Percentiles rank a stretch among this genome's conserved stretches.
Evolutionary conservation across 169 alveolate genomes (phyloP).

Genomic region (Cryptosporidium ubiquitum): DNA sequence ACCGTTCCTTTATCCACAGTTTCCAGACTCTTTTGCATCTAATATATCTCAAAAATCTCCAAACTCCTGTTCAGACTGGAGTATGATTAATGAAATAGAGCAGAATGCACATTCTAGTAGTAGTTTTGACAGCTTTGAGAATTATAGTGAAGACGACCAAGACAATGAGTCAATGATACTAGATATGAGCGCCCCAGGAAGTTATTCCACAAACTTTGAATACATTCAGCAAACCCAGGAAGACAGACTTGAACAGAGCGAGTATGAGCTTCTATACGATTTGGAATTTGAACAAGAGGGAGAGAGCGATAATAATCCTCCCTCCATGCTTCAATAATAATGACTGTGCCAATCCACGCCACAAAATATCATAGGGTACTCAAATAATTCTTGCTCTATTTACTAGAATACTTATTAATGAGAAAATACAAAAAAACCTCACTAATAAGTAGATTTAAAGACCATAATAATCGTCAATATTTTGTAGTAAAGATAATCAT

Average conservation of each 20-base stretch:
- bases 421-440: neutral
- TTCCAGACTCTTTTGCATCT: neutral
- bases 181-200: slow-evolving; percentile 9
- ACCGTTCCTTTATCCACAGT: neutral
- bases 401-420: neutral
- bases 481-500: neutral
- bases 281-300: neutral
- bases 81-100: neutral
- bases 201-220: slow-evolving; percentile 16
- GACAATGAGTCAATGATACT: slow-evolving; percentile 3
- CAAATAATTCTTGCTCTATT: no score
- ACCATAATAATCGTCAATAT: no score
- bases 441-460: no score
- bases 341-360: neutral
- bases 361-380: no score
- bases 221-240: neutral
- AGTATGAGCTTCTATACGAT: neutral
- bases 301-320: neutral
- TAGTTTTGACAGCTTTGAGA: neutral
- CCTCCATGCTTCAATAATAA: neutral
- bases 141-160: neutral
- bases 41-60: neutral
- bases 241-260: neutral
- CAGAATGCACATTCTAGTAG: slow-evolving; percentile 1
- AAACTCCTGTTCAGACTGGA: neutral